Conservation (phyloP, 2,329 filamentous ascomycete species). For the Aspergillus hortae region DNA sequence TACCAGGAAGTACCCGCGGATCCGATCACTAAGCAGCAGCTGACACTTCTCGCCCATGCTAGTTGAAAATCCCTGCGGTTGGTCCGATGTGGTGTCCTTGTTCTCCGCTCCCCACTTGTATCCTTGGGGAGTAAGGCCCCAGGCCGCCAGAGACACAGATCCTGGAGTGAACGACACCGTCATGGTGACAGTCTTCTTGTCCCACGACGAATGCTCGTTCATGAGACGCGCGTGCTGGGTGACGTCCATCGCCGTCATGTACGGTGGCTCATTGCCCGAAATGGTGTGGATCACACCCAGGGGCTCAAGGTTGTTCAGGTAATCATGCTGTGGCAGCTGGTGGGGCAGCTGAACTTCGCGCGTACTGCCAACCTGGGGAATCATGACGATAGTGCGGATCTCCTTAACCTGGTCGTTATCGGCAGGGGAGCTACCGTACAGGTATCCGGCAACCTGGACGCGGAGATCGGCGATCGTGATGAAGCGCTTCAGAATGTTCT, state of each 20-base stretch:
- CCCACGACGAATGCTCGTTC: slow-evolving; percentile 74
- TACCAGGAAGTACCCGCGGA: slow-evolving; percentile 92
- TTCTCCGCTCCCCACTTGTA: slow-evolving; percentile 98
- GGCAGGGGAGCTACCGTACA: slow-evolving; percentile 87
- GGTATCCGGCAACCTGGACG: slow-evolving; percentile 91
- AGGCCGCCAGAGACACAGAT: slow-evolving; percentile 89
- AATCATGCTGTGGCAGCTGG: slow-evolving; percentile 86
- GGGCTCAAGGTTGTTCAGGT: slow-evolving; percentile 80
- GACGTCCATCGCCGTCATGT: slow-evolving; percentile 94
- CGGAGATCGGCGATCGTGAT: slow-evolving; percentile 95
- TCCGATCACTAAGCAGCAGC: slow-evolving; percentile 85
- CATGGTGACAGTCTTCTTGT: slow-evolving; percentile 90
- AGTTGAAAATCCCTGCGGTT: slow-evolving; percentile 89
- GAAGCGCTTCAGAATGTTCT: slow-evolving; percentile 97
- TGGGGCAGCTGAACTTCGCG: slow-evolving; percentile 89
- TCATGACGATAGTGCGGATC: slow-evolving; percentile 92
- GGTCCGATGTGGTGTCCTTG: slow-evolving; percentile 86
- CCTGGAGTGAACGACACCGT: slow-evolving; percentile 95
- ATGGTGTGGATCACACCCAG: slow-evolving; percentile 94
- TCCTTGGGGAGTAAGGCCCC: slow-evolving; percentile 84
- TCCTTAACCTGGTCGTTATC: slow-evolving; percentile 98
- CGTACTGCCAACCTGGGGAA: slow-evolving; percentile 91
- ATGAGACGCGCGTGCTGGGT: slow-evolving; percentile 91
- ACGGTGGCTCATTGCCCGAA: slow-evolving; percentile 88
- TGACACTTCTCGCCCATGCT: slow-evolving; percentile 95